Percentiles rank a stretch among this genome's conserved stretches.
Evolutionary conservation across 192 early-diverging fungal genomes (phyloP).

Genomic region (Backusella australiensis): DNA sequence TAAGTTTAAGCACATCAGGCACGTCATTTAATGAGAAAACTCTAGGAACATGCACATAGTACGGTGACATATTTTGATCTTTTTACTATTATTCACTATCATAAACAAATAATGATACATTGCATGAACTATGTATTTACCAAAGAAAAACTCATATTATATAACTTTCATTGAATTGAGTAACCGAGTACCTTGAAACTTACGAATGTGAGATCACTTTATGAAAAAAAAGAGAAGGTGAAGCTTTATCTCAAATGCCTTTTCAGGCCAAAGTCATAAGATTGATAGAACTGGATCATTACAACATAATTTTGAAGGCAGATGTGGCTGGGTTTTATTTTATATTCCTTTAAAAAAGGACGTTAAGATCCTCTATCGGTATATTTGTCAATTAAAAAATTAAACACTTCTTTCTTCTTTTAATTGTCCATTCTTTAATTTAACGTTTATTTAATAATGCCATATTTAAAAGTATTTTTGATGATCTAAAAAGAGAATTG

Average conservation of each 20-base stretch:
- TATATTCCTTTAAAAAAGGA: neutral
- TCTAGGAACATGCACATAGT: neutral
- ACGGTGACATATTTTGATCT: neutral
- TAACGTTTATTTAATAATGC: neutral
- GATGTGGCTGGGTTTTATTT: neutral
- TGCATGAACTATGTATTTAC: neutral
- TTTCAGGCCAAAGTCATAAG: neutral
- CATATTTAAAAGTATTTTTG: constrained; percentile 1
- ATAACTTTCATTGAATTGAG: neutral
- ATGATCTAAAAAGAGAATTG: neutral
- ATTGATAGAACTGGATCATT: neutral
- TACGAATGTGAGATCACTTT: neutral
- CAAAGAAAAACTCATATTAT: neutral
- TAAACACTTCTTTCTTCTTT: neutral
- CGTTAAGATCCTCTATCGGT: neutral
- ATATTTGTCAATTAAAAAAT: neutral
- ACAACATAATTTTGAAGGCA: neutral
- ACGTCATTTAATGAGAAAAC: neutral
- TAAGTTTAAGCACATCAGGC: neutral
- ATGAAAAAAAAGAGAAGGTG: neutral
- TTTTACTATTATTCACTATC: neutral
- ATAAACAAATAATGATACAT: neutral
- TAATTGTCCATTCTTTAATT: neutral
- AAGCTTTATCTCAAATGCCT: neutral
- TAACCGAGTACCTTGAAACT: neutral